These are phyloP conservation scores for Thalassiosira profunda DNA, from an alignment of 108 stramenopile genomes.

Conservation along the genomic window DNA sequence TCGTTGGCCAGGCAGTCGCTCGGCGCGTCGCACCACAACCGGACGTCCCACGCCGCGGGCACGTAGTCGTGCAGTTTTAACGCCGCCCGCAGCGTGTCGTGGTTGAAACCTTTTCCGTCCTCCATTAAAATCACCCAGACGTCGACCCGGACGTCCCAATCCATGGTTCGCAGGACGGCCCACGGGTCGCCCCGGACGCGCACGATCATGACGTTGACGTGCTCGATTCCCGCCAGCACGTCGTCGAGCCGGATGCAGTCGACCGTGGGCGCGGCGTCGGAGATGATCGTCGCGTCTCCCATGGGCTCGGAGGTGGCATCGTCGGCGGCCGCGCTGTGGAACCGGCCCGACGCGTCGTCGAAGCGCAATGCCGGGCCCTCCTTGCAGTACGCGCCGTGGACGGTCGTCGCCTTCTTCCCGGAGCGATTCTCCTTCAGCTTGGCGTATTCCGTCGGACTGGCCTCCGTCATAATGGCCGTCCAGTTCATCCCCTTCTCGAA, in stretches of 20 bases:
- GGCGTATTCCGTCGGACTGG: slow-evolving; percentile 40
- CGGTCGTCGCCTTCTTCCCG: slow-evolving; percentile 19
- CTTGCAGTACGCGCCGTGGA: slow-evolving; percentile 52
- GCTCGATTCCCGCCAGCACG: slow-evolving; percentile 29
- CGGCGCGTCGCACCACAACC: slow-evolving; percentile 55
- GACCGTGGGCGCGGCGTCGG: slow-evolving; percentile 8
- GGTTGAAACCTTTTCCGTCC: slow-evolving; percentile 28
- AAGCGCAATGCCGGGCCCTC: slow-evolving; percentile 23
- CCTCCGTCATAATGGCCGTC: slow-evolving; percentile 49
- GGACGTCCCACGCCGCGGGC: slow-evolving; percentile 60
- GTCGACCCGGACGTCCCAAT: slow-evolving; percentile 54
- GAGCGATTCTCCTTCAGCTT: slow-evolving; percentile 30
- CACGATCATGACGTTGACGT: slow-evolving; percentile 53
- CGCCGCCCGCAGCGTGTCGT: slow-evolving; percentile 36
- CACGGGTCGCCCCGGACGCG: slow-evolving; percentile 53
- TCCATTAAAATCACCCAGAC: slow-evolving; percentile 57
- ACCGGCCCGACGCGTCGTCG: slow-evolving; percentile 19
- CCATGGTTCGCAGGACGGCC: slow-evolving; percentile 52
- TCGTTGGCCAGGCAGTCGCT: slow-evolving; percentile 51
- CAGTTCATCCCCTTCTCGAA: slow-evolving; percentile 59
- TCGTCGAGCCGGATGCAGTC: slow-evolving; percentile 45
- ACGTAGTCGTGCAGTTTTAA: slow-evolving; percentile 53
- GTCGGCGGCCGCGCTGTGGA: slow-evolving; percentile 17
- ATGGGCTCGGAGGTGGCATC: slow-evolving; percentile 29
- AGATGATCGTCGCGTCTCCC: slow-evolving; percentile 1